Evolutionary conservation across 805 yeast genomes (phyloP), one percentile per base, ranked within the genome.

Genomic region (Metschnikowia chrysomelidarum): DNA sequence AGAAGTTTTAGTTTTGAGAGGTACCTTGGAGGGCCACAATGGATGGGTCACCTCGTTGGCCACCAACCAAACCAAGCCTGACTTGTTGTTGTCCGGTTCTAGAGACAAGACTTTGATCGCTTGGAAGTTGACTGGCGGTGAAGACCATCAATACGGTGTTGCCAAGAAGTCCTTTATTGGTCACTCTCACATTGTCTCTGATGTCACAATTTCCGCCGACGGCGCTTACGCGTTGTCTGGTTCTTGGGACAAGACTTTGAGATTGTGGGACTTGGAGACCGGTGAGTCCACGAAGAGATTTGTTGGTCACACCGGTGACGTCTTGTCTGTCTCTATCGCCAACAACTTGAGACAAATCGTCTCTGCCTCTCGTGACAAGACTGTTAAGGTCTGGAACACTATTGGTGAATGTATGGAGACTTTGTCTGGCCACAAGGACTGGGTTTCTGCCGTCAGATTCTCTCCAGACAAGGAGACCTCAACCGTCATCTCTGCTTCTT

Each of bases 341-440:
- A 80, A 85, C 69, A 86, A 87, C 82, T 89, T 91, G 72, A 86
- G 96, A 78, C 94, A 87, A 75, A 87, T 93, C 63, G 96, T 89
- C 53, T 89, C 98, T 69, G 95, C 96, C 73, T 89, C 98, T 57
- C 89, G 98, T 76, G 98, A 93, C 75, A 87, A 87, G 82, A 86
- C 98, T 71, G 88, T 93, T 71, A 89, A 87, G 81, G 87, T 93
- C 75, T 93, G 99, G 99, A 91, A 93, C 83, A 86, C 94, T 74
- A 76, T 87, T 64, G 99, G 98, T 78, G 85, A 85, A 69, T 88
- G 96, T 80, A 80, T 85, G 79, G 82, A 83, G 75, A 87, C 96
- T 62, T 80, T 89, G 74, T 72, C 80, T 64, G 93, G 95, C 61
- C 98, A 93, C 94, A 66, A 79, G 69, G 99, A 93, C 87, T 93